Evolutionary conservation across 192 early-diverging fungal genomes (phyloP), one percentile per base, ranked within the genome.

Genomic region (Cetraspora pellucida): DNA sequence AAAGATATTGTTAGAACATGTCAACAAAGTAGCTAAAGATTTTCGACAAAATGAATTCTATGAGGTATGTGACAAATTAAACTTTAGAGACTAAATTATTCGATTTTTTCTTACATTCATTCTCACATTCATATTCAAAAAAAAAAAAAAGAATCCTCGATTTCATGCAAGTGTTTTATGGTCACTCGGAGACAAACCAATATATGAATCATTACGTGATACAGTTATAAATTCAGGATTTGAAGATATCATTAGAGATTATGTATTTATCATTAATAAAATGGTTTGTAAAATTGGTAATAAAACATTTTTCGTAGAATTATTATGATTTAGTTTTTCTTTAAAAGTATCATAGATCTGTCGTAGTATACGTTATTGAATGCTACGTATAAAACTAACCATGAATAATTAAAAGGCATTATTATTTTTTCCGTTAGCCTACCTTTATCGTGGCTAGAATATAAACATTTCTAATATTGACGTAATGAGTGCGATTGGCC

Each of bases 241-340:
- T 54, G 60, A 37, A 50, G 45, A 49, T 30, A 50, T 21, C 31
- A 75, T 75, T 49, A n/a, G 25, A 30, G 44, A 65, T 23, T 31
- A 65, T 3, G 23, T 54, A 17, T 75, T 75, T 75, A 30, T 63
- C 11, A 63, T 65, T 30, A 27, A 65, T 23, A 37, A 19, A 14
- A 49, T 75, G 27, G 21, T 58, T 27, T 75, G 74, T 75, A 25
- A 65, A 52, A 65, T 75, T 23, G 74, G 74, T 19, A 75, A 75
- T 54, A 75, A 82, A 87, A 0, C 55, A 78, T 81, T 25, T 27
- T 37, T 28, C 60, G 1, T 55, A 25, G 43, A 73, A 44, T 60
- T 73, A 25, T 44, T 45, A 59, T 71, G 23, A 71, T 19, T 58
- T 77, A 5, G 19, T 0, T 60, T 60, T 60, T 11, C 23, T 58